Percentiles rank a stretch among this genome's conserved stretches.
These are phyloP conservation scores for Heteromeles arbutifolia DNA, from an alignment of 306 rosid species.

Conservation along the genomic window DNA sequence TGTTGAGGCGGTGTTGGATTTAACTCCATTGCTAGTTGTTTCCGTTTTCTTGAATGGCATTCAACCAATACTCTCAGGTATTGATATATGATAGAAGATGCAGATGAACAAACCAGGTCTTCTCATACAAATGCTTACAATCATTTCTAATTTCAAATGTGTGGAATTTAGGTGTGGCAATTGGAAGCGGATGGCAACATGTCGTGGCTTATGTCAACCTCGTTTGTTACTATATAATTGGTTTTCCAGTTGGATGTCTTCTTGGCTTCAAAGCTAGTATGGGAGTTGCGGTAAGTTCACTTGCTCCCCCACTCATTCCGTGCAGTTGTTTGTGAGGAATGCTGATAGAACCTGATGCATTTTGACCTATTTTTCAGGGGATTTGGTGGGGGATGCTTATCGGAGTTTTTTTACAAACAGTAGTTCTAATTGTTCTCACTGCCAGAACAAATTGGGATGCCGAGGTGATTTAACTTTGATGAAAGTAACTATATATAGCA, in stretches of 20 bases:
- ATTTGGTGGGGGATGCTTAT: constrained; percentile 77
- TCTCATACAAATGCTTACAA: neutral
- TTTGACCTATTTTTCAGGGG: constrained; percentile 27
- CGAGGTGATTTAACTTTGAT: constrained; percentile 33
- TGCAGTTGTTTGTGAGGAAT: neutral
- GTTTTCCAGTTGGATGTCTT: constrained; percentile 62
- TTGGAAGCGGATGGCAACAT: constrained; percentile 85
- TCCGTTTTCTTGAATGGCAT: constrained; percentile 71
- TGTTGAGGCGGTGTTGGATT: constrained; percentile 38
- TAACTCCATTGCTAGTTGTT: constrained; percentile 62
- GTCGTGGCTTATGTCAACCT: constrained; percentile 70
- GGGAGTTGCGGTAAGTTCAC: constrained; percentile 51
- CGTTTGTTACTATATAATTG: constrained; percentile 46
- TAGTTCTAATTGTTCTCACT: constrained; percentile 43
- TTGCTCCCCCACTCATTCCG: neutral
- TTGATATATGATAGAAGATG: neutral
- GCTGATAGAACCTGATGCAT: neutral
- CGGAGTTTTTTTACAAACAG: constrained; percentile 67
- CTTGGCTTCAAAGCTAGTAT: constrained; percentile 55
- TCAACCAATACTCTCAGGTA: constrained; percentile 55
- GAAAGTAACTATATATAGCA: neutral
- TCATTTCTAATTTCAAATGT: too few relatives aligned
- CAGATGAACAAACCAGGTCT: neutral
- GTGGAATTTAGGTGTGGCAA: constrained; percentile 43
- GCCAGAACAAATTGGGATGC: constrained; percentile 57